Base-by-base conservation (phyloP, 805 yeast genomes). In the Blastobotrys chiropterorum region DNA sequence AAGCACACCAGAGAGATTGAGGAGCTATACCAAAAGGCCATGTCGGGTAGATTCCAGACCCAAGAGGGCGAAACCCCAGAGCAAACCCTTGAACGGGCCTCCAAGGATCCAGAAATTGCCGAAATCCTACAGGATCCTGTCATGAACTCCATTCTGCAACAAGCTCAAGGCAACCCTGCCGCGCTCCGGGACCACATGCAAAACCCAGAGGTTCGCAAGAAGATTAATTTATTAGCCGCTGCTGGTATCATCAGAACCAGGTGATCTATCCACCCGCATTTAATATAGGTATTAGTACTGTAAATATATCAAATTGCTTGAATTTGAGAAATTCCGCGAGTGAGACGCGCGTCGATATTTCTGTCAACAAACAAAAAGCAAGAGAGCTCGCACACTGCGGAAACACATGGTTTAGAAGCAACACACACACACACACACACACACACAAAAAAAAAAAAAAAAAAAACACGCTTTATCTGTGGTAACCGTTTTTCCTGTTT, bases 101-200 rank as follows among this genome's bases (percentile, higher is more conserved):
- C 87, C 54, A 80, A 85, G 68, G 97, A 94, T 69, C 97, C 98
- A n/a, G 97, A 90, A 72, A 86, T 92, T 53, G 88, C 85, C 51
- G 77, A 82, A 48, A 90, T 92, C 56, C 76, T 94, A 71, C 89
- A 86, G 68, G 97, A 90, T 67, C 97, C 97, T 11, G 90, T 92
- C 43, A 92, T 94, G 97, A 94, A 90, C 73, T 84, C 92, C 52
- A 94, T 94, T 59, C 77, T 94, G 67, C 85, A 81, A 61, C 99
- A 94, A 73, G 98, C 98, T 16, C 86, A 85, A 69, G 87, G 82
- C 54, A 86, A 94, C 67, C 99, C 99, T 48, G 96, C 96, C 44
- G 98, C 98, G 51, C 78, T 94, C 62, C 95, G 87, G 68, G 97
- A 92, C 63, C 99, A 94, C 72, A 90, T 94, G 97, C 86, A 82